Evolutionary conservation across 805 yeast species (phyloP).

Genomic region (Lipomyces mesembrius): DNA sequence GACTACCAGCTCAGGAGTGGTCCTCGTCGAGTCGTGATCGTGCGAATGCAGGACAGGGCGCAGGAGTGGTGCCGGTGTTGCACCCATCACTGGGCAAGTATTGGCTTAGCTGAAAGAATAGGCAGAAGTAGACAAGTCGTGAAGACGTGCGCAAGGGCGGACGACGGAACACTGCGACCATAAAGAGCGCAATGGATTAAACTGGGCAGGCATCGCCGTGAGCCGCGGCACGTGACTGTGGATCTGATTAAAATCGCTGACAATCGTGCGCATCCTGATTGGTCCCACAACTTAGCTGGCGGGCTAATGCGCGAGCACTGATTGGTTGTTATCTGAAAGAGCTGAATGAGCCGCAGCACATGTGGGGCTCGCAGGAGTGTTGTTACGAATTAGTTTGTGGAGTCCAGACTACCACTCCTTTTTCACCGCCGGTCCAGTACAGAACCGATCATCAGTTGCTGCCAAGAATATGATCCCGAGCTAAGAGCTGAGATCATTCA

Average conservation of each 20-base stretch:
- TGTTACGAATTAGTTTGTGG: too few relatives aligned
- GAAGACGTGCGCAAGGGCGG: background rate
- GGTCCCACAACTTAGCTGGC: conserved; percentile 12
- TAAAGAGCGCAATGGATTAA: background rate
- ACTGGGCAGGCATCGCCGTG: background rate
- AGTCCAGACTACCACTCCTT: too few relatives aligned
- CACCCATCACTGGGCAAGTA: conserved; percentile 10
- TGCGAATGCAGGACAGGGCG: conserved; percentile 8
- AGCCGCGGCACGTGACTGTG: conserved; percentile 29
- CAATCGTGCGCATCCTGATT: conserved; percentile 20
- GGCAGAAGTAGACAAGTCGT: background rate
- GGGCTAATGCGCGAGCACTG: background rate
- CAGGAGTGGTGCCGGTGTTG: background rate
- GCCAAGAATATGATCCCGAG: too few relatives aligned
- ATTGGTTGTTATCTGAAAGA: background rate
- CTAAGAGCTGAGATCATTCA: background rate
- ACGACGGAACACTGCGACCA: background rate
- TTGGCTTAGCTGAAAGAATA: background rate
- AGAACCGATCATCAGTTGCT: too few relatives aligned
- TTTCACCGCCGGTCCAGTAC: too few relatives aligned
- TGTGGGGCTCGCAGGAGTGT: too few relatives aligned
- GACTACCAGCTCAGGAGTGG: background rate
- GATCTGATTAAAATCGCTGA: conserved; percentile 13
- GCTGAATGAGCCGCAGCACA: too few relatives aligned
- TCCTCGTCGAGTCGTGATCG: background rate